These are phyloP conservation scores for Sporothrix inflata DNA, from an alignment of 2,329 filamentous ascomycete species.

Conservation along the genomic window DNA sequence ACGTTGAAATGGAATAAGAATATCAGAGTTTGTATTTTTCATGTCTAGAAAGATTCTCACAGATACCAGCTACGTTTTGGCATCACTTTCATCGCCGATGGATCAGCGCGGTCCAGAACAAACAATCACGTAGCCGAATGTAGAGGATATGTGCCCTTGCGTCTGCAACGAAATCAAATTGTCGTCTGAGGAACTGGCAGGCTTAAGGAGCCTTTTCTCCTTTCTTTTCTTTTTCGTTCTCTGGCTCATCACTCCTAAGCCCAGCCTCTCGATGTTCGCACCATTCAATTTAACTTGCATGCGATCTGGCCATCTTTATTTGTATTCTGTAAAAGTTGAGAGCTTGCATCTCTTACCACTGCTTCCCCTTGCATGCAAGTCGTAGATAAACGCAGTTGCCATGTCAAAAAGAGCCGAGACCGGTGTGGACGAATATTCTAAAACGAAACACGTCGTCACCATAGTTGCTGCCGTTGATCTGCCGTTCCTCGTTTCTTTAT, in stretches of 20 bases:
- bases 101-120: not conserved
- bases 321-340: not conserved
- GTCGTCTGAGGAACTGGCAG: not conserved
- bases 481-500: too few species aligned
- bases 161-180: not conserved
- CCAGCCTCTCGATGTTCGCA: not conserved
- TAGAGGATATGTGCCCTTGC: slow-evolving; percentile 4
- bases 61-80: not conserved
- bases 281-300: slow-evolving; percentile 16
- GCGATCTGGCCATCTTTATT: not conserved
- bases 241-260: not conserved
- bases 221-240: not conserved
- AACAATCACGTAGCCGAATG: slow-evolving; percentile 14
- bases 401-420: not conserved
- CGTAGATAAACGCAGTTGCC: not conserved
- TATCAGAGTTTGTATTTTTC: not conserved
- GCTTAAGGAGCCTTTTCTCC: not conserved
- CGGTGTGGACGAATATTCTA: not conserved
- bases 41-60: not conserved
- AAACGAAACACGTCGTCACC: not conserved
- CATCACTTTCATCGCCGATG: slow-evolving; percentile 9
- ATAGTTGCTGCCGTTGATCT: too few species aligned
- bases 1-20: not conserved
- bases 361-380: slow-evolving; percentile 11
- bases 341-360: not conserved